Percentiles rank a stretch among this genome's conserved stretches.
phyloP scores from a whole-genome alignment of 2,329 filamentous ascomycete species.

The Cladophialophora exuberans region DNA sequence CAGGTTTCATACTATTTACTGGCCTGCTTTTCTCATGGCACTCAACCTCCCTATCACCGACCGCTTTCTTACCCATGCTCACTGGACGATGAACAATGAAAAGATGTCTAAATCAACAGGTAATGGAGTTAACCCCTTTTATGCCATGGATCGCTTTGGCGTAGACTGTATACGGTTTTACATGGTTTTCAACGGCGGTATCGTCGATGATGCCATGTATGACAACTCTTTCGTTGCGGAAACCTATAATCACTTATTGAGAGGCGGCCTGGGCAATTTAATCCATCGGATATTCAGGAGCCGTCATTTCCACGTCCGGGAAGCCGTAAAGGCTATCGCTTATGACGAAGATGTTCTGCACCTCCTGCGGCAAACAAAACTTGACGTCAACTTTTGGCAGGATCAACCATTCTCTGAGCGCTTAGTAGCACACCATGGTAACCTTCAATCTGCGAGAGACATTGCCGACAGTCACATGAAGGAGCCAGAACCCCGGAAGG shows the following conservation, averaged over 20 bases:
- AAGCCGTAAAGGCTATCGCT: conserved; percentile 55
- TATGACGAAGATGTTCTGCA: conserved; percentile 31
- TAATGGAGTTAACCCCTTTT: conserved; percentile 93
- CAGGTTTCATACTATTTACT: conserved; percentile 94
- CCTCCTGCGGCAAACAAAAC: conserved; percentile 35
- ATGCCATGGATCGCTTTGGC: conserved; percentile 85
- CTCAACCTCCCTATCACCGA: conserved; percentile 77
- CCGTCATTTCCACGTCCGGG: conserved; percentile 69
- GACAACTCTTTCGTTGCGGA: conserved; percentile 75
- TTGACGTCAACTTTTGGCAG: conserved; percentile 37
- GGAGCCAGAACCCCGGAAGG: conserved; percentile 63
- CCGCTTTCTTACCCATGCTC: conserved; percentile 82
- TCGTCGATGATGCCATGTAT: conserved; percentile 80
- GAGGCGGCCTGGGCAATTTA: conserved; percentile 79
- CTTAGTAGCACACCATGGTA: conserved; percentile 4
- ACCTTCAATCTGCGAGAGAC: conserved; percentile 10
- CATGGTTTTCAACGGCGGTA: conserved; percentile 76
- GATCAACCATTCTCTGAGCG: conserved; percentile 9
- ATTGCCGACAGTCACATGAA: conserved; percentile 19
- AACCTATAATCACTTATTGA: conserved; percentile 78
- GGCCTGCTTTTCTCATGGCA: conserved; percentile 94
- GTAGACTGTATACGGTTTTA: conserved; percentile 89
- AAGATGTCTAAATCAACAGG: conserved; percentile 98
- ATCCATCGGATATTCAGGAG: conserved; percentile 69
- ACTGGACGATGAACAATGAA: conserved; percentile 88